Percentiles rank a stretch among this genome's conserved stretches.
phyloP scores from a whole-genome alignment of 2,329 filamentous ascomycete genomes.

The Fusarium newnesense region DNA sequence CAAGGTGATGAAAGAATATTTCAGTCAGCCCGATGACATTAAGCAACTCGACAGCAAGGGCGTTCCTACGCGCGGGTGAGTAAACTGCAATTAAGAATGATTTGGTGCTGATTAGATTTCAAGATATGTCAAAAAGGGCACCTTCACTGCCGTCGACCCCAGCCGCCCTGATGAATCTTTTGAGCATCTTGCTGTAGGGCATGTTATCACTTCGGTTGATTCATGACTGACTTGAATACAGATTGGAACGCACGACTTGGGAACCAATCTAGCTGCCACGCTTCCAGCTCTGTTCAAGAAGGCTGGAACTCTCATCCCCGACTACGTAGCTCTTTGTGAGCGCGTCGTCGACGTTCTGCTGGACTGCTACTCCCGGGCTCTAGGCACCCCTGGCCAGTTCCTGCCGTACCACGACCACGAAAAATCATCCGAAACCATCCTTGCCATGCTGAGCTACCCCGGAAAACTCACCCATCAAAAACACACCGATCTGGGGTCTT shows the following conservation, averaged over 20 bases:
- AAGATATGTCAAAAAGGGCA: not conserved
- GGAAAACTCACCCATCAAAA: not conserved
- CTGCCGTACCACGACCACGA: not conserved
- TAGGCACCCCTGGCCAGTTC: not conserved
- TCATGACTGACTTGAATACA: not conserved
- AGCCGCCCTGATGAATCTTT: not conserved
- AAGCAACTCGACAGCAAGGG: not conserved
- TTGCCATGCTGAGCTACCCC: not conserved
- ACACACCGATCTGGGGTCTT: not conserved
- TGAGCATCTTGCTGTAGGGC: not conserved
- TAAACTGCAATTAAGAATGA: accelerated
- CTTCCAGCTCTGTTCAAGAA: not conserved
- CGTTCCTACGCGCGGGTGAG: not conserved
- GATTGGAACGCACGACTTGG: not conserved
- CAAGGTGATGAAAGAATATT: not conserved
- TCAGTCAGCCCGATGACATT: not conserved
- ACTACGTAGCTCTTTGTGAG: not conserved
- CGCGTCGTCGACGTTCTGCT: not conserved
- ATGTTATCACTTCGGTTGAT: not conserved
- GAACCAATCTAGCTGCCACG: not conserved
- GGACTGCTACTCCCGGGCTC: not conserved
- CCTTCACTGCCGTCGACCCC: not conserved
- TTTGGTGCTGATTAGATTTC: not conserved
- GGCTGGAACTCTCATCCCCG: not conserved
- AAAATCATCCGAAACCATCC: not conserved